These are phyloP conservation scores for Mycena indigotica DNA, from an alignment of 768 basidiomycete species.

Conservation along the genomic window DNA sequence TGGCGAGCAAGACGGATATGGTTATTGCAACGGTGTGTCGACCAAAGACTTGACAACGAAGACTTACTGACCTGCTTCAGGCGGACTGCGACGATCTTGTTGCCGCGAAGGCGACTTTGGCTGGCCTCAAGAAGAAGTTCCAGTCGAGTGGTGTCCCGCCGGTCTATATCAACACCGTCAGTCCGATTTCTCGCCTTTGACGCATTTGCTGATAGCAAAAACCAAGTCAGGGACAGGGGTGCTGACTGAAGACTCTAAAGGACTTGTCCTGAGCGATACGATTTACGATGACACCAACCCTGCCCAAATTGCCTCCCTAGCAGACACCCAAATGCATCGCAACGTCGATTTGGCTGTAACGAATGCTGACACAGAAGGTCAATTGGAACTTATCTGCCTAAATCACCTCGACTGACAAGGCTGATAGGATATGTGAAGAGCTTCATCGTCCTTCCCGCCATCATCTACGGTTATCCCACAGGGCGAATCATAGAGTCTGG, in stretches of 20 bases:
- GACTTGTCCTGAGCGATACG: slow-evolving; percentile 26
- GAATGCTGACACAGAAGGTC: slow-evolving; percentile 42
- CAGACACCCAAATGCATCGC: slow-evolving; percentile 37
- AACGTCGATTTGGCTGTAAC: slow-evolving; percentile 39
- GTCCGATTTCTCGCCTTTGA: slow-evolving; percentile 29
- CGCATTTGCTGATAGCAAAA: no score
- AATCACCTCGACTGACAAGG: background rate
- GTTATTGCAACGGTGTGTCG: slow-evolving; percentile 41
- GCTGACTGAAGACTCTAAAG: slow-evolving; percentile 33
- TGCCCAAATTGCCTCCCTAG: slow-evolving; percentile 36
- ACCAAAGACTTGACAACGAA: no score
- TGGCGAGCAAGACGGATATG: slow-evolving; percentile 46
- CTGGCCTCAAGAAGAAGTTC: slow-evolving; percentile 51
- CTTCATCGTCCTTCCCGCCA: slow-evolving; percentile 31
- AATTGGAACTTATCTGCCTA: background rate
- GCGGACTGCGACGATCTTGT: slow-evolving; percentile 49
- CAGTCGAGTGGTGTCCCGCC: slow-evolving; percentile 44
- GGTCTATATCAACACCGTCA: slow-evolving; percentile 61
- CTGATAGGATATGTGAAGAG: slow-evolving; percentile 28
- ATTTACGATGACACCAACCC: slow-evolving; percentile 41
- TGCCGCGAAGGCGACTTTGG: slow-evolving; percentile 48
- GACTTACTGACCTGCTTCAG: no score
- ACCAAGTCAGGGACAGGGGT: slow-evolving; percentile 27
- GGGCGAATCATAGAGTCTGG: slow-evolving; percentile 33
- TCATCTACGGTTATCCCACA: slow-evolving; percentile 27